A percentile compares a stretch with the other conserved stretches of the same genome.
Evolutionary conservation across 306 rosid genomes (phyloP).

Genomic region (Corylus heterophylla): DNA sequence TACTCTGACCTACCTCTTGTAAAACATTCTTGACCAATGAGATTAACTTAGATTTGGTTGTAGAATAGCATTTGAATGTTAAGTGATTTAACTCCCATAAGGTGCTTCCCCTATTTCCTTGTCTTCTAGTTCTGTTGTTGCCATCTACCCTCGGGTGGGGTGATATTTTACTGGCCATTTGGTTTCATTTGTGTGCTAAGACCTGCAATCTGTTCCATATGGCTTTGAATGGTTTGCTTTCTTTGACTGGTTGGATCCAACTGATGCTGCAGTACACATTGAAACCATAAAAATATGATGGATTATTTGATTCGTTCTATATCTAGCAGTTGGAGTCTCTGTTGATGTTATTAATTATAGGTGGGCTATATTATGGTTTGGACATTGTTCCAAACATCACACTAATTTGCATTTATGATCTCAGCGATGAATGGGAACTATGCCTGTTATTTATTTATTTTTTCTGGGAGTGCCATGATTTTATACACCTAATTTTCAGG

Average conservation of each 20-base stretch:
- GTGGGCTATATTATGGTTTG: slow-evolving; percentile 18
- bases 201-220: slow-evolving; percentile 10
- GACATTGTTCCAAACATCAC: neutral
- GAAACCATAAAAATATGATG: slow-evolving; percentile 3
- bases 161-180: neutral
- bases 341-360: slow-evolving; percentile 6
- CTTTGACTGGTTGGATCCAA: neutral
- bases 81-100: neutral
- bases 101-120: neutral
- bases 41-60: neutral
- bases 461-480: neutral
- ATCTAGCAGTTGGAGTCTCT: slow-evolving; percentile 7
- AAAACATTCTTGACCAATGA: neutral
- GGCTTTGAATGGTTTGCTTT: slow-evolving; percentile 6
- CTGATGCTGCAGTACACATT: slow-evolving; percentile 1
- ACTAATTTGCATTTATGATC: slow-evolving; percentile 22
- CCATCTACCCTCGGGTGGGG: neutral
- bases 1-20: neutral
- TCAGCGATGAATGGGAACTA: neutral
- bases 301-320: slow-evolving; percentile 4
- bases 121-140: neutral
- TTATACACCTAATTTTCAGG: slow-evolving; percentile 38
- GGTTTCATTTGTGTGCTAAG: neutral
- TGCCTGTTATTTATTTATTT: slow-evolving; percentile 1
- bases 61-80: neutral